A percentile compares a stretch with the other conserved stretches of the same genome.
phyloP scores from a whole-genome alignment of 106 monocot species.

The Alisma plantagoaquatica region DNA sequence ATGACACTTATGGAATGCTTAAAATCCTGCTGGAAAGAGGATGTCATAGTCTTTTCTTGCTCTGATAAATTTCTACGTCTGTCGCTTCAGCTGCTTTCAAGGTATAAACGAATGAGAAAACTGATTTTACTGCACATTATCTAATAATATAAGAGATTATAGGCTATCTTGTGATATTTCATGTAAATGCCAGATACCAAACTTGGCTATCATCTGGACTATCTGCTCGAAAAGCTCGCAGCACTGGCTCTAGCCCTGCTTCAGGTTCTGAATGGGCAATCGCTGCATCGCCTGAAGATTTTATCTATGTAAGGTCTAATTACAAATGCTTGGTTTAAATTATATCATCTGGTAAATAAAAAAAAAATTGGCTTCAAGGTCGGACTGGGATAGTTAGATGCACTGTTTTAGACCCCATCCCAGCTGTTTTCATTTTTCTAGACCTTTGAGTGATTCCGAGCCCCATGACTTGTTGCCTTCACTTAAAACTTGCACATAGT shows the following conservation, averaged over 20 bases:
- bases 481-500: no score
- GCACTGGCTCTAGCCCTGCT: constrained; percentile 17
- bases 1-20: constrained; percentile 64
- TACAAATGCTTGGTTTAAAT: not conserved
- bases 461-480: not conserved
- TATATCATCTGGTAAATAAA: no score
- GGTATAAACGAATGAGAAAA: no score
- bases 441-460: not conserved
- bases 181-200: constrained; percentile 42
- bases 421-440: not conserved
- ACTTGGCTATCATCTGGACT: constrained; percentile 86
- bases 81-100: constrained; percentile 86
- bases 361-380: no score
- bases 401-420: not conserved
- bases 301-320: constrained; percentile 91
- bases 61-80: constrained; percentile 89
- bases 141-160: not conserved
- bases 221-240: constrained; percentile 40
- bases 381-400: no score
- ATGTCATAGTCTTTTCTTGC: constrained; percentile 71
- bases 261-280: constrained; percentile 59
- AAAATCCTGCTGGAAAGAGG: constrained; percentile 83
- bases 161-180: not conserved
- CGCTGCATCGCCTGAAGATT: constrained; percentile 64
- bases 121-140: not conserved